A percentile compares a stretch with the other conserved stretches of the same genome.
Conservation (phyloP, 140 eudicot genomes). For the Bidens hawaiensis region DNA sequence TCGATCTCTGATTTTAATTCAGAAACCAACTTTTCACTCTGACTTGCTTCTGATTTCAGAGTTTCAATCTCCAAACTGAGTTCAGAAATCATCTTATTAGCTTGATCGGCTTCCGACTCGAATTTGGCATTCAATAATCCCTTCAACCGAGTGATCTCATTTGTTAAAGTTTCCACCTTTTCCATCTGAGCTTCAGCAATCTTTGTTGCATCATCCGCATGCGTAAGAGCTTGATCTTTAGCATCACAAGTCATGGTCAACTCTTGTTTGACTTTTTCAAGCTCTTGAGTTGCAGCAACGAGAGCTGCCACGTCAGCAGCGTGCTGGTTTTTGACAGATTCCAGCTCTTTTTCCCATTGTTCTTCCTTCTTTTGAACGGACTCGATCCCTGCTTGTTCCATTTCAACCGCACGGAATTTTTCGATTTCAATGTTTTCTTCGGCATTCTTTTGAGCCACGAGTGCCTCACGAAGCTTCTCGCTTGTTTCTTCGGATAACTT, state of each 20-base stretch:
- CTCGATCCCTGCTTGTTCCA: conserved; percentile 94
- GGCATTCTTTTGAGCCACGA: conserved; percentile 86
- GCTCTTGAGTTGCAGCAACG: conserved; percentile 74
- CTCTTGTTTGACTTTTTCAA: conserved; percentile 77
- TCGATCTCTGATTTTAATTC: conserved; percentile 56
- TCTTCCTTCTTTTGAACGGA: conserved; percentile 80
- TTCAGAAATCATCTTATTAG: conserved; percentile 38
- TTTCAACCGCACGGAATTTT: conserved; percentile 82
- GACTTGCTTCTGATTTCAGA: conserved; percentile 38
- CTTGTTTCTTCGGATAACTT: conserved; percentile 69
- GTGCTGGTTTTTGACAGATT: conserved; percentile 73
- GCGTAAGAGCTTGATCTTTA: conserved; percentile 75
- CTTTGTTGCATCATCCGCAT: conserved; percentile 93
- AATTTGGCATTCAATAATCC: conserved; percentile 52
- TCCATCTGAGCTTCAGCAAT: conserved; percentile 76
- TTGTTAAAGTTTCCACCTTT: conserved; percentile 64
- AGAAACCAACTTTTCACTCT: conserved; percentile 23
- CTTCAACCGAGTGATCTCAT: conserved; percentile 68
- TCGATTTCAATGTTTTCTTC: conserved; percentile 91
- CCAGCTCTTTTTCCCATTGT: conserved; percentile 70
- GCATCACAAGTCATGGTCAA: conserved; percentile 67
- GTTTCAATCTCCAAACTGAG: conserved; percentile 30
- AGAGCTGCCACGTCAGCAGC: conserved; percentile 75
- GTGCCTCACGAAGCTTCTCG: conserved; percentile 74
- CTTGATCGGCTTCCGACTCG: conserved; percentile 52